A percentile compares a stretch with the other conserved stretches of the same genome.
Conservation (phyloP, 371 early-diverging fungal species). For the Mucor piriformis region DNA sequence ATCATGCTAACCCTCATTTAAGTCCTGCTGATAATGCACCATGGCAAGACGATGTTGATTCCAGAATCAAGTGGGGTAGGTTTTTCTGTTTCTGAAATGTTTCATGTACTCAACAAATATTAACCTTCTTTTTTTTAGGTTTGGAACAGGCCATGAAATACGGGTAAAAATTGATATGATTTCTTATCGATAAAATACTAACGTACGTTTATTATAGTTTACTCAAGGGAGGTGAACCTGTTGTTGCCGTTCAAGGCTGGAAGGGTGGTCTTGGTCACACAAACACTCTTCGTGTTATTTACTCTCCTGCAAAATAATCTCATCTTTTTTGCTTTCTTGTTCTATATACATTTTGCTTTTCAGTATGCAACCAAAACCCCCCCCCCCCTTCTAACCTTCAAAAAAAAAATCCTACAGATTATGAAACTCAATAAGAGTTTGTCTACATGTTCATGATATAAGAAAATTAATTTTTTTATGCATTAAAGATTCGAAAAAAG, state of each 20-base stretch:
- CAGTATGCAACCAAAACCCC: not conserved
- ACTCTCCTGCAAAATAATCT: constrained; percentile 28
- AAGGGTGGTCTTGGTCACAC: constrained; percentile 82
- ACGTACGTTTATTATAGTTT: constrained; percentile 36
- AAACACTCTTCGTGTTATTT: constrained; percentile 81
- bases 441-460: not conserved
- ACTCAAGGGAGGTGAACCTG: constrained; percentile 66
- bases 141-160: constrained; percentile 71
- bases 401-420: too few relatives aligned
- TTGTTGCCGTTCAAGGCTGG: constrained; percentile 87
- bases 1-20: constrained; percentile 31
- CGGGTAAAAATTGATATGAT: constrained; percentile 29
- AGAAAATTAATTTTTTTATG: not conserved
- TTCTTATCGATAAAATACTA: not conserved
- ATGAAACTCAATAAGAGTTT: not conserved
- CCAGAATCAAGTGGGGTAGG: constrained; percentile 74
- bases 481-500: not conserved
- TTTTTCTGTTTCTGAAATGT: constrained; percentile 31
- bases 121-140: constrained; percentile 35
- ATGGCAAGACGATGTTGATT: constrained; percentile 89
- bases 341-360: not conserved
- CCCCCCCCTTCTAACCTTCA: too few relatives aligned
- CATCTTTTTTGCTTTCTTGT: not conserved
- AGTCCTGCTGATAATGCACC: constrained; percentile 55
- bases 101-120: not conserved